Conservation (phyloP, 495 filamentous ascomycete species). For the Trichoderma reesei region DNA sequence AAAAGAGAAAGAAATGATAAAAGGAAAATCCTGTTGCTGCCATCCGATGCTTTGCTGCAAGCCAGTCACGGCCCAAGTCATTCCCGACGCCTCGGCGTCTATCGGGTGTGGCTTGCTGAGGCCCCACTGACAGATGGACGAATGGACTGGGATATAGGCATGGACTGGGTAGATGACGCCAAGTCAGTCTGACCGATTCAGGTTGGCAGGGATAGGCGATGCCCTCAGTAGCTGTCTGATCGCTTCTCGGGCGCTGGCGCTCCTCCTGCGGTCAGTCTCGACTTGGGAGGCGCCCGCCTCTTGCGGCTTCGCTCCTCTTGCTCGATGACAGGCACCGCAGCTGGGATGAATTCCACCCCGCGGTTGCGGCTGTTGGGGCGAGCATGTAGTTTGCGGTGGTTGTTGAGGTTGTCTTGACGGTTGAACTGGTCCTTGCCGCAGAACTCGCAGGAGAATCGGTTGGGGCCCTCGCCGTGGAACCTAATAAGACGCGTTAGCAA, state of each 20-base stretch:
- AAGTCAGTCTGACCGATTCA: not conserved
- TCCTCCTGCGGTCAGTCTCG: not conserved
- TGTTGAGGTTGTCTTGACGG: slow-evolving; percentile 26
- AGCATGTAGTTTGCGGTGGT: slow-evolving; percentile 33
- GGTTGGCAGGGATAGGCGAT: not conserved
- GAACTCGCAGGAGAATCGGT: slow-evolving; percentile 5
- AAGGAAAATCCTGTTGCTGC: not conserved
- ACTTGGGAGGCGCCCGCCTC: slow-evolving; percentile 5
- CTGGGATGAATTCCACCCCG: slow-evolving; percentile 9
- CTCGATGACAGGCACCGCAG: slow-evolving; percentile 10
- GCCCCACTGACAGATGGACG: not conserved
- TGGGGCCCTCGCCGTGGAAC: slow-evolving; percentile 9
- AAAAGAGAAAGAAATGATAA: not conserved
- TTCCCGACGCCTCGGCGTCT: not conserved
- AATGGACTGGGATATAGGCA: not conserved
- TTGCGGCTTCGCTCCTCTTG: slow-evolving; percentile 9
- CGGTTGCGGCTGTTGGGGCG: slow-evolving; percentile 10
- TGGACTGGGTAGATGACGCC: not conserved
- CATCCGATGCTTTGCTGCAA: not conserved
- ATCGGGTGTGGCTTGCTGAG: not conserved
- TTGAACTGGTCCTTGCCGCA: slow-evolving; percentile 42
- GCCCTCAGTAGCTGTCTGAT: not conserved
- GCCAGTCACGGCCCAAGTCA: not conserved
- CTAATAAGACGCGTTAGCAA: not conserved
- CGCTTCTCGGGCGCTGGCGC: slow-evolving; percentile 1